Percentiles rank a stretch among this genome's conserved stretches.
Conservation (phyloP, 371 early-diverging fungal species). For the Smittium culicis region DNA sequence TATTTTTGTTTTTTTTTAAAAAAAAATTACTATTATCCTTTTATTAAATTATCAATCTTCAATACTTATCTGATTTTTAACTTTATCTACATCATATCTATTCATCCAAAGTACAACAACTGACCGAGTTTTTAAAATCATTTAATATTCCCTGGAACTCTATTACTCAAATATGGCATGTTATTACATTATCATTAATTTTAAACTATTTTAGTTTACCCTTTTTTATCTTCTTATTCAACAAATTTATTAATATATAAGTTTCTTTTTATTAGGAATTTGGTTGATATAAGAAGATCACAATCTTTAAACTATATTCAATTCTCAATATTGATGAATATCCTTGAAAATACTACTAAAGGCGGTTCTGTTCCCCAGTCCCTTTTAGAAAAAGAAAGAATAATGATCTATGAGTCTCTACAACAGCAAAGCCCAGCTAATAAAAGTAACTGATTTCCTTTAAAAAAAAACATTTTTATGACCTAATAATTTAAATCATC, state of each 20-base stretch:
- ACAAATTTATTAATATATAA: no score
- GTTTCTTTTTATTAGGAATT: background rate
- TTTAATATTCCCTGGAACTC: background rate
- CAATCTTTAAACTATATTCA: background rate
- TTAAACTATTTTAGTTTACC: no score
- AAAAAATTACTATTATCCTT: background rate
- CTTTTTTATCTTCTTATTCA: no score
- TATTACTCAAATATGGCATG: background rate
- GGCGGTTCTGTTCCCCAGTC: background rate
- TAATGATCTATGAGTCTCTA: slow-evolving; percentile 4
- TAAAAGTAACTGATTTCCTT: no score
- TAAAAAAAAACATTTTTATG: no score
- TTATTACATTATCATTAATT: no score
- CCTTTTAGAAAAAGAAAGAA: slow-evolving; percentile 3
- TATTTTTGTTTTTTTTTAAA: no score
- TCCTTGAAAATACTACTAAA: background rate
- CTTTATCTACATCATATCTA: background rate
- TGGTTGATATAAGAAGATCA: background rate
- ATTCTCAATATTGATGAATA: background rate
- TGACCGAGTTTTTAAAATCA: background rate
- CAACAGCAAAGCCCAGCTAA: no score
- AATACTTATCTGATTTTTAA: no score
- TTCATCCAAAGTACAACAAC: background rate
- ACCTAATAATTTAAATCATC: background rate
- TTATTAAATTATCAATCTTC: no score